Conservation (phyloP, 1,284 basidiomycete genomes). For the Tausonia pullulans region DNA sequence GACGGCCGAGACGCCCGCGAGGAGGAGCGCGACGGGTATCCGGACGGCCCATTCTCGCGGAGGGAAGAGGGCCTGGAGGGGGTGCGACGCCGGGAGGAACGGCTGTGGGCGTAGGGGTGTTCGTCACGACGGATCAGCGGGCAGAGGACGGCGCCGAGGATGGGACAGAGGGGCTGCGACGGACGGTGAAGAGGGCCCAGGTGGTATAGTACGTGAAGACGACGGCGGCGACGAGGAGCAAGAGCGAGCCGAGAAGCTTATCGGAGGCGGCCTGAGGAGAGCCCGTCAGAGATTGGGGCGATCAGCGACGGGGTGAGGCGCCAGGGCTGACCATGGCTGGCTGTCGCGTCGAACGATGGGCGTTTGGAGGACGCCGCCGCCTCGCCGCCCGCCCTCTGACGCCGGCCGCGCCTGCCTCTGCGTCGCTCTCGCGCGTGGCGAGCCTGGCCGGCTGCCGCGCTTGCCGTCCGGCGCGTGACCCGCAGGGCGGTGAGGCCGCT, state of each 20-base stretch:
- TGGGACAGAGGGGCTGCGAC: constrained; percentile 25
- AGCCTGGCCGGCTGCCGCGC: no score
- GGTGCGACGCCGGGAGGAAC: constrained; percentile 62
- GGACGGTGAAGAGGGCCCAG: constrained; percentile 77
- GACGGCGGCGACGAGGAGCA: constrained; percentile 63
- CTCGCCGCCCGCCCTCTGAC: no score
- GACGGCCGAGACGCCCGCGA: constrained; percentile 63
- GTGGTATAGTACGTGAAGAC: constrained; percentile 82
- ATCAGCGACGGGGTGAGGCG: no score
- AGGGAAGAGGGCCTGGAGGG: constrained; percentile 68
- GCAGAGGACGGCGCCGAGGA: not conserved
- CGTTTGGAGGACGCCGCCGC: no score
- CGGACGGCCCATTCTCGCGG: constrained; percentile 81
- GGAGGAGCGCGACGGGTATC: constrained; percentile 67
- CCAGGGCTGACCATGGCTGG: no score
- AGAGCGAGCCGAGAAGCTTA: constrained; percentile 61
- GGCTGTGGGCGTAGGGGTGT: constrained; percentile 44
- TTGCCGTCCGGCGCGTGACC: no score
- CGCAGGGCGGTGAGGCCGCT: no score
- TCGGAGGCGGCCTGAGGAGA: constrained; percentile 57
- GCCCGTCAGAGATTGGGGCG: no score
- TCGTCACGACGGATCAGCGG: not conserved
- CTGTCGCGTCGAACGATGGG: no score
- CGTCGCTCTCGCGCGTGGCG: no score
- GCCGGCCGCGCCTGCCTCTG: no score